Evolutionary conservation across 2,329 filamentous ascomycete species (phyloP).

Genomic region (Beauveria medogensis): DNA sequence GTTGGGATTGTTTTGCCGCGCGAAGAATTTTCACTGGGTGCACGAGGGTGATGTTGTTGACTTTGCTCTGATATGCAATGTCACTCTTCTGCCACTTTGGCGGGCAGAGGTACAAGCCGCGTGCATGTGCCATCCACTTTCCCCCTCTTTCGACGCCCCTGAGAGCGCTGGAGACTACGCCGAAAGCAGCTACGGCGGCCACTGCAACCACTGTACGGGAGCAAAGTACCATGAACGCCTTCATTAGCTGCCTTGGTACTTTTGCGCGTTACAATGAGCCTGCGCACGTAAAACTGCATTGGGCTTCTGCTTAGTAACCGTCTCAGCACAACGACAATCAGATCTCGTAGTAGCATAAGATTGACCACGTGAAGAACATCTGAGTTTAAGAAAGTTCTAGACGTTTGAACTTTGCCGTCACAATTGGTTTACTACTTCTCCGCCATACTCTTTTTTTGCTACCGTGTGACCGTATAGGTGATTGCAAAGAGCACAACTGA

Average conservation of each 20-base stretch:
- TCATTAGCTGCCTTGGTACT: not conserved
- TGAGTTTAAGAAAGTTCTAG: too few species aligned
- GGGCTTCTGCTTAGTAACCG: not conserved
- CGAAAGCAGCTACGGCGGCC: conserved; percentile 8
- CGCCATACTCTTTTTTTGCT: too few species aligned
- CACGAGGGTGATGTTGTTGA: conserved; percentile 12
- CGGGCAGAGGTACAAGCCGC: conserved; percentile 21
- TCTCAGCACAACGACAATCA: not conserved
- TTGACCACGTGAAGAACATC: not conserved
- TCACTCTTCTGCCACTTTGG: conserved; percentile 17
- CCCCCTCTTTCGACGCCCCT: conserved; percentile 23
- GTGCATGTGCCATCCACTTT: conserved; percentile 19
- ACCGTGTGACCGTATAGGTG: too few species aligned
- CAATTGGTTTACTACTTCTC: too few species aligned
- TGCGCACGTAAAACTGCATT: not conserved
- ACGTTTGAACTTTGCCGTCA: too few species aligned
- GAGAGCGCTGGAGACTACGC: conserved; percentile 11
- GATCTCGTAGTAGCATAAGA: not conserved
- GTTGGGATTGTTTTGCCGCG: conserved; percentile 48
- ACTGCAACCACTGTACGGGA: conserved; percentile 8
- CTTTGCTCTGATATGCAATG: not conserved
- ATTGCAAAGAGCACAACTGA: too few species aligned
- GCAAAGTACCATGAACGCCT: not conserved
- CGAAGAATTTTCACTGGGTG: conserved; percentile 44
- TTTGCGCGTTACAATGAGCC: not conserved